Conservation (phyloP, 2,329 filamentous ascomycete species). For the Pezicula radicicola region DNA sequence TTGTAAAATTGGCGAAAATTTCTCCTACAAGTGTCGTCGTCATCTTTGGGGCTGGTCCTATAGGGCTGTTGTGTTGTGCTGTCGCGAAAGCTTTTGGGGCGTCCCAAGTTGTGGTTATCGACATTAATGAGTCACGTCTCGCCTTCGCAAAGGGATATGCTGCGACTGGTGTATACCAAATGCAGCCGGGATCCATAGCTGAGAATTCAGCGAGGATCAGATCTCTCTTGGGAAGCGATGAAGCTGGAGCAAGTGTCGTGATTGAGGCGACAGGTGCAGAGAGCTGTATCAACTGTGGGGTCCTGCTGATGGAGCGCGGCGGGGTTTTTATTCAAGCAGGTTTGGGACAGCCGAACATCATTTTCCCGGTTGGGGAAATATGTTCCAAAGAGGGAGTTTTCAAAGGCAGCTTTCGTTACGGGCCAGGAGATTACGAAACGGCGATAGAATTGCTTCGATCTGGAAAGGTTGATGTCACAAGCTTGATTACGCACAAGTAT, state of each 20-base stretch:
- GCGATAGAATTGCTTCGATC: conserved; percentile 69
- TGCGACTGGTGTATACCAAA: too few species aligned
- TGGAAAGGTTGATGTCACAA: conserved; percentile 73
- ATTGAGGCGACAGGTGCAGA: conserved; percentile 45
- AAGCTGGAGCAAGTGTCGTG: conserved; percentile 43
- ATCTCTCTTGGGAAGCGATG: background rate
- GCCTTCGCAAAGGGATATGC: too few species aligned
- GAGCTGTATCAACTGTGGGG: conserved; percentile 42
- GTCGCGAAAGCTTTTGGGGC: too few species aligned
- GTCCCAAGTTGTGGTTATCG: too few species aligned
- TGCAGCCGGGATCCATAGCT: too few species aligned
- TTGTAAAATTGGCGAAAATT: too few species aligned
- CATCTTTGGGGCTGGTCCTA: too few species aligned
- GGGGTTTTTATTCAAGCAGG: conserved; percentile 49
- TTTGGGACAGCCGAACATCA: conserved; percentile 17
- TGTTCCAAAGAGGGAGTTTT: conserved; percentile 24
- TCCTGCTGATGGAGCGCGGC: conserved; percentile 41
- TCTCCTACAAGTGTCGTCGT: too few species aligned
- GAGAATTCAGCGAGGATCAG: background rate
- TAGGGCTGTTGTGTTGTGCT: too few species aligned
- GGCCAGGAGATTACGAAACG: conserved; percentile 32
- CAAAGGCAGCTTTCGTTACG: conserved; percentile 27
- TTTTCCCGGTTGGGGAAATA: conserved; percentile 21
- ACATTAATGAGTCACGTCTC: too few species aligned
- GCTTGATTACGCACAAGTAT: conserved; percentile 72